phyloP scores from a whole-genome alignment of 805 yeast species.

The Isabelozyma rhagii region DNA sequence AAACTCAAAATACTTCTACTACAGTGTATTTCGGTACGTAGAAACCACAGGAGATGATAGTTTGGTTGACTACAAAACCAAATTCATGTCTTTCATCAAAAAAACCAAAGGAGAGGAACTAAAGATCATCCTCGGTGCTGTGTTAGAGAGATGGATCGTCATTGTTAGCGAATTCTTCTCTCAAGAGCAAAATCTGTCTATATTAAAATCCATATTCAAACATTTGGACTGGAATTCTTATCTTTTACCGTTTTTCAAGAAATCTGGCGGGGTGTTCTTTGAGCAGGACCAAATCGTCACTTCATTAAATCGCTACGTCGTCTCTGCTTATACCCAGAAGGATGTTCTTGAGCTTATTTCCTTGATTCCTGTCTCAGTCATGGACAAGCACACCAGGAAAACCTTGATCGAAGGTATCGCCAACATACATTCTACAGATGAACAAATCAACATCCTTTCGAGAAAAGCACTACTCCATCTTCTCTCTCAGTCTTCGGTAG shows the following conservation, averaged over 20 bases:
- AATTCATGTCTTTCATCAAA: slow-evolving; percentile 10
- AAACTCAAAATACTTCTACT: slow-evolving; percentile 20
- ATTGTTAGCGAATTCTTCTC: slow-evolving; percentile 36
- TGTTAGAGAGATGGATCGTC: slow-evolving; percentile 55
- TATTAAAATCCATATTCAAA: slow-evolving; percentile 27
- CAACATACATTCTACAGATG: slow-evolving; percentile 1
- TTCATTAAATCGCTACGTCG: background rate
- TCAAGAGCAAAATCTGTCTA: slow-evolving; percentile 17
- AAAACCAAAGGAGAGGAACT: background rate
- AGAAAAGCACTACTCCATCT: slow-evolving; percentile 34
- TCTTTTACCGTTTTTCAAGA: background rate
- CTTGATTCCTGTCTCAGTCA: slow-evolving; percentile 51
- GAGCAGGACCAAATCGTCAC: background rate
- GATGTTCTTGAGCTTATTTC: slow-evolving; percentile 6
- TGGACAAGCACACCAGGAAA: slow-evolving; percentile 19
- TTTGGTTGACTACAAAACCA: slow-evolving; percentile 3
- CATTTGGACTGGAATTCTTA: background rate
- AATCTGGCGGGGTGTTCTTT: background rate
- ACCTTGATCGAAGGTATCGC: slow-evolving; percentile 10
- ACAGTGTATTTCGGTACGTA: slow-evolving; percentile 46
- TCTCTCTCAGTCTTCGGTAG: slow-evolving; percentile 51
- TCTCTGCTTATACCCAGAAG: background rate
- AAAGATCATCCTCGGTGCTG: slow-evolving; percentile 7
- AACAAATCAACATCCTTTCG: slow-evolving; percentile 3
- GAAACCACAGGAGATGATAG: slow-evolving; percentile 35